Base-by-base conservation (phyloP, 2,329 filamentous ascomycete species). In the Ceratocystis cubensis region DNA sequence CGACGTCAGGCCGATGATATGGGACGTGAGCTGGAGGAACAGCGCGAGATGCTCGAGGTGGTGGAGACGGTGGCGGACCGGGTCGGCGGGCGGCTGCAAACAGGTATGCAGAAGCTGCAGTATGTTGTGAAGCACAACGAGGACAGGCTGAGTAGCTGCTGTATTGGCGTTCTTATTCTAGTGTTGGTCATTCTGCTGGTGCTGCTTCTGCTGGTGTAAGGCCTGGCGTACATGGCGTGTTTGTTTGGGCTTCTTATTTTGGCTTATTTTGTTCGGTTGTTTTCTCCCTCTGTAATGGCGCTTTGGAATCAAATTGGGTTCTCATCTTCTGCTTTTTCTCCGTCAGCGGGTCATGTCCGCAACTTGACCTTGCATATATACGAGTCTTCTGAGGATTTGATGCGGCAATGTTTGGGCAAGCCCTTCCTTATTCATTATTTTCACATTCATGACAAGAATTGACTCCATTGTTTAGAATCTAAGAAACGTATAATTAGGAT, bases 1-100 rank as follows among this genome's bases (percentile, higher is more conserved):
- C 81, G 93, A 66, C 82, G 88, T 73, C 94, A 97, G 80, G 95
- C 94, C 1, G 87, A 95, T 76, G 89, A 91, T 71, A 99, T 99
- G 93, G 93, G 94, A 1, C 81, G 93, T 67, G 94, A 99, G 78
- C 80, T 99, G 59, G 95, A 96, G 76, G 94, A 99, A 78, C 94
- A 99, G 80, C 83, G 82, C 25, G 89, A 91, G 75, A 88, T 97
- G 83, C 80, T 99, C 67, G 87, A 94, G 69, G 86, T 89, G 64
- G 88, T 95, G 50, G 93, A 97, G 76, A 83, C 81, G 37, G 80
- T 96, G 66, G 91, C 90, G 3, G 92, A 97, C 75, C 82, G 93
- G 44, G 91, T 99, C 1, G 89, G 90, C 15, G 89, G 90, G 1
- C 87, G 94, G 73, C 76, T 99, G 72, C 85, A 91, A 77, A 91